A percentile compares a stretch with the other conserved stretches of the same genome.
Conservation (phyloP, 352 stramenopile species). For the Aphanomyces euteiches region DNA sequence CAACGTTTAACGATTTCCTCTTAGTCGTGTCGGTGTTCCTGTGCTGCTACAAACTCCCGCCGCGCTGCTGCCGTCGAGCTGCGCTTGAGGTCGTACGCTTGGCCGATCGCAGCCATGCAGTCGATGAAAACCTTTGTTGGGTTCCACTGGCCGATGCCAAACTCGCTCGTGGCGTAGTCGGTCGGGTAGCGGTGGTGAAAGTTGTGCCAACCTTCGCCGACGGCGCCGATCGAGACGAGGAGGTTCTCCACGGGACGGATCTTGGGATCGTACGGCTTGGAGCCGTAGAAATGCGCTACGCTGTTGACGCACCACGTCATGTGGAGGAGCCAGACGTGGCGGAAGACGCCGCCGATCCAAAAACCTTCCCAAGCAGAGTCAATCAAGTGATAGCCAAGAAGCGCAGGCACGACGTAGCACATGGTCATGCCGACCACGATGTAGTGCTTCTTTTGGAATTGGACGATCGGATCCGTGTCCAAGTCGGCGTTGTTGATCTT, state of each 20-base stretch:
- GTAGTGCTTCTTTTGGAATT: conserved; percentile 95
- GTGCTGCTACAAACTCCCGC: too few relatives aligned
- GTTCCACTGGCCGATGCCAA: conserved; percentile 96
- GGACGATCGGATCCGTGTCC: conserved; percentile 92
- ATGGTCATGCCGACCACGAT: conserved; percentile 97
- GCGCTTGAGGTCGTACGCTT: conserved; percentile 94
- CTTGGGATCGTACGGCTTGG: conserved; percentile 94
- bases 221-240: conserved; percentile 91
- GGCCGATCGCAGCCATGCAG: conserved; percentile 80
- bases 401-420: conserved; percentile 94
- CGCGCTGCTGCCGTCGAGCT: too few relatives aligned
- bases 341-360: conserved; percentile 92
- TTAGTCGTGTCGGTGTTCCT: too few relatives aligned
- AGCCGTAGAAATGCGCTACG: conserved; percentile 96
- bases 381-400: conserved; percentile 80
- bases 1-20: too few relatives aligned
- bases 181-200: conserved; percentile 99
- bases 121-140: conserved; percentile 98
- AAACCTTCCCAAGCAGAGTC: conserved; percentile 94
- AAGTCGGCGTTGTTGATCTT: conserved; percentile 98
- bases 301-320: conserved; percentile 99
- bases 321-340: conserved; percentile 94
- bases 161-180: conserved; percentile 98
- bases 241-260: conserved; percentile 96
- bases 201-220: conserved; percentile 98